Evolutionary conservation across 768 basidiomycete species (phyloP).

Genomic region (Suillus subalutaceus): DNA sequence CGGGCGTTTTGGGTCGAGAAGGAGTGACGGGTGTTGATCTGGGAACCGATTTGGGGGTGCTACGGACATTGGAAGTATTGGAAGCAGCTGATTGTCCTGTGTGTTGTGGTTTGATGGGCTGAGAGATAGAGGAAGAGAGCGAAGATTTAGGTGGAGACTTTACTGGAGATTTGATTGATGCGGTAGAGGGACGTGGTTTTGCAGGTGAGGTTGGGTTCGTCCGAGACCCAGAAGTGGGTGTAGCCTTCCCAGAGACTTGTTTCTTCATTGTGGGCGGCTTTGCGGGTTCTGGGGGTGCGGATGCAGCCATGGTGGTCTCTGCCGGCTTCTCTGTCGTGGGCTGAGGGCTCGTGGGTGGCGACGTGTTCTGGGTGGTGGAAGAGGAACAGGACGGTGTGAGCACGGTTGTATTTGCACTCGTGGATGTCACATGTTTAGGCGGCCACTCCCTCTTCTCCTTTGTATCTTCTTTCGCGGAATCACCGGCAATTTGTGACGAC

Average conservation of each 20-base stretch:
- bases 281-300: conserved; percentile 24
- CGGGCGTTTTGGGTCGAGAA: conserved; percentile 41
- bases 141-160: conserved; percentile 34
- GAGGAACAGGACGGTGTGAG: conserved; percentile 40
- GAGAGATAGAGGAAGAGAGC: conserved; percentile 39
- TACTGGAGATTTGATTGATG: conserved; percentile 22
- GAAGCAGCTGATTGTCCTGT: conserved; percentile 46
- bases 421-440: conserved; percentile 46
- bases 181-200: conserved; percentile 32
- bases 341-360: conserved; percentile 31
- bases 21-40: conserved; percentile 35
- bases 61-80: conserved; percentile 31
- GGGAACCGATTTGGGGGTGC: conserved; percentile 23
- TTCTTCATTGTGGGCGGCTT: conserved; percentile 26
- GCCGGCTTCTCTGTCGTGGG: conserved; percentile 30
- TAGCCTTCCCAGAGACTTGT: conserved; percentile 22
- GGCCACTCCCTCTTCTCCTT: conserved; percentile 83
- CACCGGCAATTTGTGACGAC: conserved; percentile 62
- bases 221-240: conserved; percentile 25
- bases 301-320: conserved; percentile 21
- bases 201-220: conserved; percentile 24
- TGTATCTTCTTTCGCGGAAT: conserved; percentile 65
- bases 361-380: conserved; percentile 21
- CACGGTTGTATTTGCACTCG: conserved; percentile 33
- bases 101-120: conserved; percentile 40